phyloP scores from a whole-genome alignment of 257 asterid species.

The Solanum chaucha region DNA sequence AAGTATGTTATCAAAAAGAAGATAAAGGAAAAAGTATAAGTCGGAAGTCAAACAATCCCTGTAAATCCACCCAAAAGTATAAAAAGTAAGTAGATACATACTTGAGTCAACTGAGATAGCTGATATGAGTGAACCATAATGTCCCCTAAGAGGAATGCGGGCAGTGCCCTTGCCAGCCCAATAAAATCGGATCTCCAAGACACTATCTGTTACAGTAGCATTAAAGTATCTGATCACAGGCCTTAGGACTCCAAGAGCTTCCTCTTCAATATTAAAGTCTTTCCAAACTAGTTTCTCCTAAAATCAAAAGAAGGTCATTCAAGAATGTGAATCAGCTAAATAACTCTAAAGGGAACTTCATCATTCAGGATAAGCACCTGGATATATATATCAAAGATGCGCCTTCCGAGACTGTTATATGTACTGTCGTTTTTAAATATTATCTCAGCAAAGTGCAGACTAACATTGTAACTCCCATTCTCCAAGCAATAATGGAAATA shows the following conservation, averaged over 20 bases:
- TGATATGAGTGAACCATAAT: slow-evolving; percentile 84
- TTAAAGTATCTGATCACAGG: slow-evolving; percentile 26
- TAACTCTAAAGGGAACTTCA: neutral
- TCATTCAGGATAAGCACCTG: slow-evolving; percentile 15
- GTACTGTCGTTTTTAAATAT: slow-evolving; percentile 11
- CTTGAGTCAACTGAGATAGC: slow-evolving; percentile 72
- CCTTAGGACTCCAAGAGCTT: slow-evolving; percentile 70
- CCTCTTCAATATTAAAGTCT: slow-evolving; percentile 68
- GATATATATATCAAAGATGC: slow-evolving; percentile 21
- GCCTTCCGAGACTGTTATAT: slow-evolving; percentile 19
- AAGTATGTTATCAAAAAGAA: neutral
- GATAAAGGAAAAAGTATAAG: neutral
- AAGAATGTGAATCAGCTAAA: slow-evolving; percentile 3
- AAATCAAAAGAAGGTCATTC: slow-evolving; percentile 23
- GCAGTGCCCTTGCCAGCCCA: slow-evolving; percentile 95
- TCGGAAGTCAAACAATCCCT: neutral
- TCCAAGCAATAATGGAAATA: slow-evolving; percentile 24
- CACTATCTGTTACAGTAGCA: slow-evolving; percentile 39
- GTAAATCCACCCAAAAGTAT: neutral
- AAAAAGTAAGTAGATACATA: slow-evolving; percentile 9
- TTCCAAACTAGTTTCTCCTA: slow-evolving; percentile 53
- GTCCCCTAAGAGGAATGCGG: slow-evolving; percentile 55
- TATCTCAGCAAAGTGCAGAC: slow-evolving; percentile 33
- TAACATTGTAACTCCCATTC: slow-evolving; percentile 23
- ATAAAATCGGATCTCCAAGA: slow-evolving; percentile 55